A percentile compares a stretch with the other conserved stretches of the same genome.
Conservation (phyloP, 768 basidiomycete species). For the Psilocybe tampanensis region DNA sequence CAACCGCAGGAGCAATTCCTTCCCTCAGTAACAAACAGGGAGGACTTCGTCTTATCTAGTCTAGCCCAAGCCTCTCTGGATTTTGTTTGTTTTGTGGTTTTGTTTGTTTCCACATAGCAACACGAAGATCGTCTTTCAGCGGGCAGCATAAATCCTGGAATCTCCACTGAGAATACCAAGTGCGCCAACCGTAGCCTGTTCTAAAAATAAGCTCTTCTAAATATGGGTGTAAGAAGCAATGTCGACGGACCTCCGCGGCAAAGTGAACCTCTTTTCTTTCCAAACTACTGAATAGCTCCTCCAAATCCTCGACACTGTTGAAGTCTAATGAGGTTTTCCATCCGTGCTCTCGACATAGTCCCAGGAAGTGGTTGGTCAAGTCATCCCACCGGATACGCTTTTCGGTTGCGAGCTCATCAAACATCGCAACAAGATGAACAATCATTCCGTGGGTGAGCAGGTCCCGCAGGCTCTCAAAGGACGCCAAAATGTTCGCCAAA, state of each 20-base stretch:
- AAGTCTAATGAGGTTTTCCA: slow-evolving; percentile 20
- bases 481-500: neutral
- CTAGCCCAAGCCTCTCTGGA: too few relatives aligned
- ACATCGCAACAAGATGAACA: slow-evolving; percentile 18
- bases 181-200: slow-evolving; percentile 27
- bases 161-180: slow-evolving; percentile 28
- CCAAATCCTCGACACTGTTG: slow-evolving; percentile 20
- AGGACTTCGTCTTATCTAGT: too few relatives aligned
- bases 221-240: neutral
- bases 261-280: slow-evolving; percentile 23
- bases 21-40: too few relatives aligned
- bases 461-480: neutral
- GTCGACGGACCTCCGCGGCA: slow-evolving; percentile 22
- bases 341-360: slow-evolving; percentile 29
- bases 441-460: neutral
- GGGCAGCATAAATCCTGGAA: slow-evolving; percentile 23
- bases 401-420: slow-evolving; percentile 31
- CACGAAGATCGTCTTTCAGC: too few relatives aligned
- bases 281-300: slow-evolving; percentile 20
- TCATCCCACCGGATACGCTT: slow-evolving; percentile 26
- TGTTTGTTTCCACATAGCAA: too few relatives aligned
- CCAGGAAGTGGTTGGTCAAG: slow-evolving; percentile 27
- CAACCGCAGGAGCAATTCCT: too few relatives aligned
- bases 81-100: too few relatives aligned
- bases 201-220: slow-evolving; percentile 17